Evolutionary conservation across 2,329 filamentous ascomycete species (phyloP).

Genomic region (Chaetomium globosum): DNA sequence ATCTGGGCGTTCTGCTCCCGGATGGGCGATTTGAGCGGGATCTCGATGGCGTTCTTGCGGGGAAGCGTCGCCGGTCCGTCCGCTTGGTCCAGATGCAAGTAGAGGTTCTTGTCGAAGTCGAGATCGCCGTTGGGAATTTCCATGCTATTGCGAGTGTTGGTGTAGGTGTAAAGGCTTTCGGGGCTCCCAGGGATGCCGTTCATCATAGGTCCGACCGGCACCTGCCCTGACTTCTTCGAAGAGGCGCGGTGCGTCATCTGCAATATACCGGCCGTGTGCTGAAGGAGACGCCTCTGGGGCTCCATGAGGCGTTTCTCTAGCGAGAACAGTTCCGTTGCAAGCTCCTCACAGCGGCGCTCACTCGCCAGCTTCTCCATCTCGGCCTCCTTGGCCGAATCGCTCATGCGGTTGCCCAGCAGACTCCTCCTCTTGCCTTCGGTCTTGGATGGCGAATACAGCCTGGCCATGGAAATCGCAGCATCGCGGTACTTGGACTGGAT

Average conservation of each 20-base stretch:
- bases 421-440: constrained; percentile 53
- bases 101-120: constrained; percentile 75
- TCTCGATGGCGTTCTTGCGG: constrained; percentile 55
- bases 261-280: constrained; percentile 90
- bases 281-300: constrained; percentile 73
- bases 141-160: constrained; percentile 62
- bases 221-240: constrained; percentile 57
- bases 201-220: constrained; percentile 46
- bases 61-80: constrained; percentile 49
- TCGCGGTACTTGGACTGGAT: constrained; percentile 94
- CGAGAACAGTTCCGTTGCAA: constrained; percentile 77
- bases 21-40: constrained; percentile 60
- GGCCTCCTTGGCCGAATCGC: constrained; percentile 59
- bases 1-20: constrained; percentile 54
- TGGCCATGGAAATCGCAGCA: constrained; percentile 82
- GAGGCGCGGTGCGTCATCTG: constrained; percentile 83
- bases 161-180: constrained; percentile 73
- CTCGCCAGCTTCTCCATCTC: constrained; percentile 75
- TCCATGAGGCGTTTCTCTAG: constrained; percentile 77
- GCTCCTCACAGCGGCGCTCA: constrained; percentile 80
- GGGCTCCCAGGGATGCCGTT: constrained; percentile 72
- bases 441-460: constrained; percentile 65
- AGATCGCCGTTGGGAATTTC: constrained; percentile 58
- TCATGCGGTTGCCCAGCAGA: constrained; percentile 54
- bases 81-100: constrained; percentile 67